Evolutionary conservation across 202 grass and related monocot species (phyloP), one percentile per base, ranked within the genome.

Genomic region (Carex arenaria): DNA sequence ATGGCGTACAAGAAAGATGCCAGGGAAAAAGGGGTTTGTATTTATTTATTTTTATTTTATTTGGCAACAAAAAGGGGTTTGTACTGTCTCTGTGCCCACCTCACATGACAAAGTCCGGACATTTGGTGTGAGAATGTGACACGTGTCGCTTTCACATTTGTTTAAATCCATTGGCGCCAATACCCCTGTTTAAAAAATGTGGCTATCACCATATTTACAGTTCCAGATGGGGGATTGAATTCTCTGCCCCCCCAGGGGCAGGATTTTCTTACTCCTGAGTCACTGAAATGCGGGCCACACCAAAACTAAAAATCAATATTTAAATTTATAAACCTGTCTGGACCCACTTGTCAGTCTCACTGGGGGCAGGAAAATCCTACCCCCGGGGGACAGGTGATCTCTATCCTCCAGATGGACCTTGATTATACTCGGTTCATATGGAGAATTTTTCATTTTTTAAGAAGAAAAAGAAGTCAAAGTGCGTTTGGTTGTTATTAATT

Each of bases 181-280:
- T 67, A 61, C 79, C 80, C 45, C 63, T n/a, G 80, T 55, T 82
- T 67, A 55, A 54, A 77, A 57, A 68, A 31, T 82, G 42, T 67
- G 15, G 23, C 31, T 30, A 64, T 64, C 57, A 47, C 17, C 3
- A 4, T 64, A 15, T 8, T 19, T 36, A 31, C 9, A 56, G 13
- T 49, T 81, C 19, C 7, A 19, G 11, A 51, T 81, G 11, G 60
- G n/a, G n/a, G n/a, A n/a, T n/a, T n/a, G n/a, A n/a, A n/a, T n/a
- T n/a, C n/a, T n/a, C n/a, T n/a, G n/a, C n/a, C n/a, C n/a, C n/a
- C n/a, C n/a, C n/a, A n/a, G n/a, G n/a, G n/a, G n/a, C n/a, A n/a
- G n/a, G n/a, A n/a, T n/a, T n/a, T n/a, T n/a, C n/a, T n/a, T n/a
- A n/a, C n/a, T n/a, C n/a, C n/a, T n/a, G n/a, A n/a, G n/a, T n/a